These are phyloP conservation scores for Sanghuangporus baumii DNA, from an alignment of 1,284 basidiomycete species.

Conservation along the genomic window DNA sequence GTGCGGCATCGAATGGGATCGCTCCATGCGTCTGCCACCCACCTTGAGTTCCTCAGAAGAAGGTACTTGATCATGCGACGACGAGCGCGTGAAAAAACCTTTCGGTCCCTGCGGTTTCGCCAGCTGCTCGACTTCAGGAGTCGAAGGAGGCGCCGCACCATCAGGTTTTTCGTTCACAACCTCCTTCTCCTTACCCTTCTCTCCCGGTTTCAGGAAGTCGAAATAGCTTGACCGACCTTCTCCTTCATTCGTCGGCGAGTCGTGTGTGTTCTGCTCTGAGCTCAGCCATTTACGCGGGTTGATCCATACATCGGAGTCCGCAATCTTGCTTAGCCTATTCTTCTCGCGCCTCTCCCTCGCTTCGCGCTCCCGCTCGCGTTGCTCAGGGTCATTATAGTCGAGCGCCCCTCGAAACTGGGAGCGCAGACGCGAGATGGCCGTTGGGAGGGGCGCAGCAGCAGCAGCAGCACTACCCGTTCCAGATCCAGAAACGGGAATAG, in stretches of 20 bases:
- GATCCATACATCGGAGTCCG: constrained; percentile 38
- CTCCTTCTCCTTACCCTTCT: constrained; percentile 17
- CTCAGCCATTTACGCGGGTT: constrained; percentile 52
- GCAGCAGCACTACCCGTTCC: not conserved
- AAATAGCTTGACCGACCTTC: constrained; percentile 21
- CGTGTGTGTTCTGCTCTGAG: constrained; percentile 22
- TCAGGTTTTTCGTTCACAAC: not conserved
- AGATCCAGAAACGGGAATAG: not conserved
- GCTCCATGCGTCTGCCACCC: constrained; percentile 23
- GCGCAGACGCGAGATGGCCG: not conserved
- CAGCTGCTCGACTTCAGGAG: not conserved
- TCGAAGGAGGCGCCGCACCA: constrained; percentile 12
- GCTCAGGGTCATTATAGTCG: constrained; percentile 37
- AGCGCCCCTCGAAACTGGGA: constrained; percentile 58
- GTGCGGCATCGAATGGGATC: constrained; percentile 44
- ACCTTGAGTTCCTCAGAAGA: constrained; percentile 17
- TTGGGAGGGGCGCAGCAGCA: not conserved
- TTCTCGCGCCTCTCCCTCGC: constrained; percentile 49
- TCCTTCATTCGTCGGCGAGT: constrained; percentile 19
- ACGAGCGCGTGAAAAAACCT: not conserved
- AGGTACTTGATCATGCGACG: constrained; percentile 1
- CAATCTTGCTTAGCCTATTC: constrained; percentile 42
- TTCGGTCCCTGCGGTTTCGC: not conserved
- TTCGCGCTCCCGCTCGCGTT: constrained; percentile 36
- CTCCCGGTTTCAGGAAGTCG: constrained; percentile 27